Evolutionary conservation across 495 filamentous ascomycete genomes (phyloP).

Genomic region (Tuber borchii): DNA sequence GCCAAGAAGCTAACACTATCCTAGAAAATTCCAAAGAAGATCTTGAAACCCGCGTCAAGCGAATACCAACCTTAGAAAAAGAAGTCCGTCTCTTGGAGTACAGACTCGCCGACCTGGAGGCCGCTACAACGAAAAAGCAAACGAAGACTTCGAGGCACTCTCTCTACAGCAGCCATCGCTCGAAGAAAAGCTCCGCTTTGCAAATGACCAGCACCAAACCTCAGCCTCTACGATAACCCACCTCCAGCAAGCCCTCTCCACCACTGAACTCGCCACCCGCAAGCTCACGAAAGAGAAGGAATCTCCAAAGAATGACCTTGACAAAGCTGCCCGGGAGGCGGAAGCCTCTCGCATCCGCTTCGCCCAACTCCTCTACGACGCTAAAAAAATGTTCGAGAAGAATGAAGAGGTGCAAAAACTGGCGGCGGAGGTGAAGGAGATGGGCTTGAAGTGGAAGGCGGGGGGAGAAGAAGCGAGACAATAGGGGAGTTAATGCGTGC

Average conservation of each 20-base stretch:
- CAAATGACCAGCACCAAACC: slow-evolving; percentile 11
- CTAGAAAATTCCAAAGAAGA: slow-evolving; percentile 21
- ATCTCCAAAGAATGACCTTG: slow-evolving; percentile 21
- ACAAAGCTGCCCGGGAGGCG: slow-evolving; percentile 19
- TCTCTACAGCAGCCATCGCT: slow-evolving; percentile 10
- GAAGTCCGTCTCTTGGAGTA: slow-evolving; percentile 19
- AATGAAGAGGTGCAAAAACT: slow-evolving; percentile 18
- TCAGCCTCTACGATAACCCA: slow-evolving; percentile 5
- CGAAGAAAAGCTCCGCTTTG: slow-evolving; percentile 12
- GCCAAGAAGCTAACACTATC: slow-evolving; percentile 15
- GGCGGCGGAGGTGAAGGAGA: slow-evolving; percentile 26
- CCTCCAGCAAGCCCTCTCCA: slow-evolving; percentile 12
- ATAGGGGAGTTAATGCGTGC: too few species aligned
- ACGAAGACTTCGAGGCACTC: slow-evolving; percentile 7
- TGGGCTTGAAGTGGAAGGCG: slow-evolving; percentile 33
- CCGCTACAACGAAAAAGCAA: slow-evolving; percentile 4
- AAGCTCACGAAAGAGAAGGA: slow-evolving; percentile 28
- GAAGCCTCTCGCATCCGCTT: slow-evolving; percentile 31
- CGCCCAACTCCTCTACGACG: slow-evolving; percentile 32
- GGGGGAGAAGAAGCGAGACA: slow-evolving; percentile 40
- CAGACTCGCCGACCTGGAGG: slow-evolving; percentile 19
- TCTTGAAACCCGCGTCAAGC: not conserved
- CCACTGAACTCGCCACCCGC: slow-evolving; percentile 8
- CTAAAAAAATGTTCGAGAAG: slow-evolving; percentile 20
- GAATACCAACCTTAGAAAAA: slow-evolving; percentile 2